phyloP scores from a whole-genome alignment of 2,329 filamentous ascomycete species.

The Mariannaea elegans region DNA sequence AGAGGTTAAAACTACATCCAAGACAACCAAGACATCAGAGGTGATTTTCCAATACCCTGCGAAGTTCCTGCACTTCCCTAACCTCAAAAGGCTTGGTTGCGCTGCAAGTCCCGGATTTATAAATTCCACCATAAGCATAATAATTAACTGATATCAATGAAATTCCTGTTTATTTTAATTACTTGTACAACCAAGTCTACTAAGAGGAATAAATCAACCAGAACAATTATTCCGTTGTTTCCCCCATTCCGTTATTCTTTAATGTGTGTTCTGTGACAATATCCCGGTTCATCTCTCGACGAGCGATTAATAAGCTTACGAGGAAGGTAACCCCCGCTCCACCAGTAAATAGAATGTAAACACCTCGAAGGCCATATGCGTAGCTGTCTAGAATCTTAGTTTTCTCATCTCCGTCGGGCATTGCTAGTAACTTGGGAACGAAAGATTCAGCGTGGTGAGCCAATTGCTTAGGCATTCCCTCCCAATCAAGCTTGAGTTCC shows the following conservation, averaged over 20 bases:
- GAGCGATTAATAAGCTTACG: background rate
- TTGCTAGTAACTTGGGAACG: background rate
- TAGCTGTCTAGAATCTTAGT: background rate
- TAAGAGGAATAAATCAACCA: too few species aligned
- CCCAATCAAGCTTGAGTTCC: background rate
- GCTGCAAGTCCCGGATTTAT: too few species aligned
- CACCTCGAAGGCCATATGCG: background rate
- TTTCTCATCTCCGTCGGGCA: background rate
- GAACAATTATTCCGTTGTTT: too few species aligned
- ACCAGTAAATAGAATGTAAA: background rate
- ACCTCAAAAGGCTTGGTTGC: too few species aligned
- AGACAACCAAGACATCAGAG: too few species aligned
- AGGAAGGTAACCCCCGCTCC: background rate
- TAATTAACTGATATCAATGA: too few species aligned
- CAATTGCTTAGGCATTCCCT: background rate
- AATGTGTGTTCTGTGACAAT: constrained; percentile 25
- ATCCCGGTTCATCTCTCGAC: background rate
- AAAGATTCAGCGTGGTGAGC: background rate
- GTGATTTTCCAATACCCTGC: too few species aligned
- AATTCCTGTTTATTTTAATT: too few species aligned
- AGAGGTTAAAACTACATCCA: too few species aligned
- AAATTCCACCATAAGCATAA: too few species aligned
- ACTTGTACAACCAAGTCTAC: too few species aligned
- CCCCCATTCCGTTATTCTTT: constrained; percentile 42
- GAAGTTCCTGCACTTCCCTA: too few species aligned